Conservation (phyloP, 2,329 filamentous ascomycete genomes). For the Talaromyces verruculosus region DNA sequence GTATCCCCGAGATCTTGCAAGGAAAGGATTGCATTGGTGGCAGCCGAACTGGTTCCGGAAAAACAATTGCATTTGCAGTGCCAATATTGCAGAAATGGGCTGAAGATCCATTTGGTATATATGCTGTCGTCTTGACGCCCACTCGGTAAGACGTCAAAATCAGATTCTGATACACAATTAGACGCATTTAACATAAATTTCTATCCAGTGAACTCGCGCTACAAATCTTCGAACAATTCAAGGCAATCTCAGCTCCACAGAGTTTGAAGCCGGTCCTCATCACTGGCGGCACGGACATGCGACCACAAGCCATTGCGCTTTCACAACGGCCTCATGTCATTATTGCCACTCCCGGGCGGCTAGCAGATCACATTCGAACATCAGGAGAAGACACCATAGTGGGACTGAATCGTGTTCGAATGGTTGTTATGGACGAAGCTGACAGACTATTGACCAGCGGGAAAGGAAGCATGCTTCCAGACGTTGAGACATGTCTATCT, state of each 20-base stretch:
- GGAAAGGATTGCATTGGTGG: constrained; percentile 94
- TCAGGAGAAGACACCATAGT: constrained; percentile 89
- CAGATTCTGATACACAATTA: not conserved
- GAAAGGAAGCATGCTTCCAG: constrained; percentile 86
- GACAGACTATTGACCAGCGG: constrained; percentile 77
- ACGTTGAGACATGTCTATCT: constrained; percentile 83
- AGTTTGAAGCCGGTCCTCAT: constrained; percentile 85
- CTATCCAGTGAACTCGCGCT: constrained; percentile 74
- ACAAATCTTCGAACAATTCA: constrained; percentile 95
- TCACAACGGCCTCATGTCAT: constrained; percentile 82
- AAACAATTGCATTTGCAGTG: constrained; percentile 92
- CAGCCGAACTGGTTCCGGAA: constrained; percentile 91
- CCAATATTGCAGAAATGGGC: constrained; percentile 94
- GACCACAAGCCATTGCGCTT: constrained; percentile 80
- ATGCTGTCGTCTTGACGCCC: constrained; percentile 82
- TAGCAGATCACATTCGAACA: constrained; percentile 89
- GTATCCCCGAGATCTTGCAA: constrained; percentile 88
- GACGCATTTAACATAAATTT: constrained; percentile 13
- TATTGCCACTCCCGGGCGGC: constrained; percentile 87
- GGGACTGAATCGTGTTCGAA: constrained; percentile 73
- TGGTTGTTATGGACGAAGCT: constrained; percentile 93
- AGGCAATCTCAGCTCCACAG: constrained; percentile 84
- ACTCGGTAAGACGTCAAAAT: constrained; percentile 59
- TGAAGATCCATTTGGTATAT: constrained; percentile 87
- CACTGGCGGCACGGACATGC: constrained; percentile 91